Base-by-base conservation (phyloP, 257 asterid species). In the Solanum dulcamara region DNA sequence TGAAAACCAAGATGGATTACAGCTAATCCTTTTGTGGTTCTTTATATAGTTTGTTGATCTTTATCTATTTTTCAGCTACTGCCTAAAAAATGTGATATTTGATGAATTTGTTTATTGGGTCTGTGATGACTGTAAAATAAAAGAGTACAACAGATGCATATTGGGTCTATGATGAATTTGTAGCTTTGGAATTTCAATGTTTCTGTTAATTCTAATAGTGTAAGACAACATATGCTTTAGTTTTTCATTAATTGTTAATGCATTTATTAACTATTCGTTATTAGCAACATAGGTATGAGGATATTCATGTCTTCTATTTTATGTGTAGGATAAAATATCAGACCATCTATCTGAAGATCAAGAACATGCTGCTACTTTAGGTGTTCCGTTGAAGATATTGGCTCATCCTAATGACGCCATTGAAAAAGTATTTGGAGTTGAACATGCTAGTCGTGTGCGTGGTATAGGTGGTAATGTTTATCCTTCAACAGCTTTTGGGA, bases 11-110 rank as follows among this genome's bases (percentile, higher is more conserved):
- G 82, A 46, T 26, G 38, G 40, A 9, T 75, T 75, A 46, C 40
- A 75, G 82, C 40, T 55, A 55, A 38, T 55, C n/a, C 38, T 40
- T 70, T 51, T 37, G 17, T 72, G 50, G 20, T 33, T 83, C 71
- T 26, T 75, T 48, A 48, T 77, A 48, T 28, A 28, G 18, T 46
- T 28, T 77, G 28, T 46, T 77, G 10, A 46, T 77, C 64, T 75
- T 68, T 75, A 60, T 40, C 26, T 46, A 48, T 77, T 46, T 74
- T 77, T 46, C 85, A 87, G 89, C 68, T 84, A 87, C 85, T 87
- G 89, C 87, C 64, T 84, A 80, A 80, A 42, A n/a, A 68, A 37
- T 18, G 33, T 84, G 33, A 70, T 87, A 38, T 79, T 38, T 35
- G 66, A 80, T 53, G 89, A 79, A 48, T 42, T 53, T 48, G 68